Evolutionary conservation across 345 rosid genomes (phyloP), one percentile per base, ranked within the genome.

Genomic region (Eucalyptus regnans): DNA sequence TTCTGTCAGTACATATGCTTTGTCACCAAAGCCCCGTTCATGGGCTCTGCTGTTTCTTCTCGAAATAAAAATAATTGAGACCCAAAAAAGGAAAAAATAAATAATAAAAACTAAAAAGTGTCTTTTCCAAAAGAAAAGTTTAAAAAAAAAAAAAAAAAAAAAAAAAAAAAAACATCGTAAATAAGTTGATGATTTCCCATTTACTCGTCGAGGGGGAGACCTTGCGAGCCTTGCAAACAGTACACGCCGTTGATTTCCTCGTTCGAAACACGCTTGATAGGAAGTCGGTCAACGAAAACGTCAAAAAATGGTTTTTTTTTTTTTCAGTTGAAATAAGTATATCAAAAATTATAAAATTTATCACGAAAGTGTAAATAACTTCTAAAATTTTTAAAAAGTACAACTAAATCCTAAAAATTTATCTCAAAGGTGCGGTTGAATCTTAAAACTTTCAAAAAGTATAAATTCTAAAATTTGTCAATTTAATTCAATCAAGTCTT

Each of bases 401-500:
- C 23, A 52, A 0, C 0, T 52, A 52, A 52, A 52, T 52, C 58
- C 9, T 52, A 52, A 52, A 52, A 23, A 8, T 56, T 54, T 22
- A 22, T 56, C 27, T 4, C 2, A 1, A 23, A 56, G 0, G 0
- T 56, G 3, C 1, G 0, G 12, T 56, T 56, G 29, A 18, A 22
- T 56, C 0, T 23, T 9, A 56, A 56, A 22, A 56, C 0, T 56
- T 56, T 56, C 5, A 56, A 56, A 56, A 20, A 22, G 0, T 56
- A 56, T 56, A 22, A 1, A 0, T 4, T 56, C 0, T 0, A 56
- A 56, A 23, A 56, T 0, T 23, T 9, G 0, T 1, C 29, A 23
- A 20, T 52, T 52, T 52, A 52, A 7, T 52, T 52, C 10, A 0
- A 52, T 20, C 25, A 52, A 18, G 10, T 52, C 2, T 20, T 52